Conservation (phyloP, 768 basidiomycete species). For the Xerocomus brunneocitrinus region DNA sequence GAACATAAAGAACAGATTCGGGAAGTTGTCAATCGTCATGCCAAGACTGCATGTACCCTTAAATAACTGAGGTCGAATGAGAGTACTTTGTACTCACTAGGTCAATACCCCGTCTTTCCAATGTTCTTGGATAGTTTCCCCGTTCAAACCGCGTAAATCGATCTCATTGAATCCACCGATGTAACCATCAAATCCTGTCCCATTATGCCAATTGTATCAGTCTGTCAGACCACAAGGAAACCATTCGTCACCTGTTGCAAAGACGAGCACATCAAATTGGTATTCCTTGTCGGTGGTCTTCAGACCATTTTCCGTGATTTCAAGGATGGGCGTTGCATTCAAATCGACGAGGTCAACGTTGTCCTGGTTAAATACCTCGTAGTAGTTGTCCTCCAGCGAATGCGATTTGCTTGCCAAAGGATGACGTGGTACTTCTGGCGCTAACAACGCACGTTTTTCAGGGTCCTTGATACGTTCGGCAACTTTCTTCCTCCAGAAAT, state of each 20-base stretch:
- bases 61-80: background rate
- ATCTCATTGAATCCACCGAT: conserved; percentile 4
- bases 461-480: conserved; percentile 11
- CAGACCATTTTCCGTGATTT: conserved; percentile 8
- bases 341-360: conserved; percentile 15
- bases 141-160: conserved; percentile 12
- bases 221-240: too few species aligned
- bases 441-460: conserved; percentile 10
- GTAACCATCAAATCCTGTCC: conserved; percentile 10
- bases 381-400: conserved; percentile 9
- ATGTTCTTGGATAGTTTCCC: conserved; percentile 11
- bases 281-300: conserved; percentile 6
- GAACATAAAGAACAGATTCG: conserved; percentile 8
- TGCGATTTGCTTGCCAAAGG: conserved; percentile 7
- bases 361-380: conserved; percentile 13
- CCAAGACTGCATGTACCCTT: conserved; percentile 6
- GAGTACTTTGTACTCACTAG: conserved; percentile 4
- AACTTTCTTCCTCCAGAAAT: conserved; percentile 15
- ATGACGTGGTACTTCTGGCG: conserved; percentile 10
- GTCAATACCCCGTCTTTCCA: conserved; percentile 12
- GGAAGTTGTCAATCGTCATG: conserved; percentile 13
- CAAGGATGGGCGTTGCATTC: conserved; percentile 4
- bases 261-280: conserved; percentile 10
- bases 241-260: conserved; percentile 13
- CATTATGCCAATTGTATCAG: background rate